Evolutionary conservation across 192 early-diverging fungal species (phyloP).

Genomic region (Coemansia sp.): DNA sequence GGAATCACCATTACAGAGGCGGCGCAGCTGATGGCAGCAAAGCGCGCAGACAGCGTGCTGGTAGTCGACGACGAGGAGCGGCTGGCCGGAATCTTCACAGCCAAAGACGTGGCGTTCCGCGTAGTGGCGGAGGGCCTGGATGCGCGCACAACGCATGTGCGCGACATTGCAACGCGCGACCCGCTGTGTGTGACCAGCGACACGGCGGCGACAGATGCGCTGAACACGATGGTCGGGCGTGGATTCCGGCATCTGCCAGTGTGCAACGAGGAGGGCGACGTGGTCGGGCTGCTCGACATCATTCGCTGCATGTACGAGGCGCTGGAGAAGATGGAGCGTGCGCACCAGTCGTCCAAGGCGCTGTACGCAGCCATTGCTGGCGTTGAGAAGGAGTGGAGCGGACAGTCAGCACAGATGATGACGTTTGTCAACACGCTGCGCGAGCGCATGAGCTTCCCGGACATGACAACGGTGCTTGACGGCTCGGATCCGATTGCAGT

Average conservation of each 20-base stretch:
- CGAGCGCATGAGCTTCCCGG: conserved; percentile 89
- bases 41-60: conserved; percentile 91
- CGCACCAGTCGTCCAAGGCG: conserved; percentile 76
- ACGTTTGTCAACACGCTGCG: conserved; percentile 72
- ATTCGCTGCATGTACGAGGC: conserved; percentile 85
- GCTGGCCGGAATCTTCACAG: conserved; percentile 93
- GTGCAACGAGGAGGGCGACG: conserved; percentile 81
- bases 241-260: conserved; percentile 86
- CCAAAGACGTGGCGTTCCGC: conserved; percentile 94
- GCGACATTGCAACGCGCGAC: conserved; percentile 87
- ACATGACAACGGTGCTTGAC: conserved; percentile 80
- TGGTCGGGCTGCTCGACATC: conserved; percentile 80
- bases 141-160: conserved; percentile 66
- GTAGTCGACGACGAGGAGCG: conserved; percentile 92
- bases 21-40: conserved; percentile 95
- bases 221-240: conserved; percentile 78
- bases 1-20: conserved; percentile 75
- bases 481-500: conserved; percentile 62
- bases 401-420: conserved; percentile 61
- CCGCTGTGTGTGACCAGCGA: conserved; percentile 86
- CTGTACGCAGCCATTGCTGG: conserved; percentile 77
- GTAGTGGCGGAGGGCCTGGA: conserved; percentile 79
- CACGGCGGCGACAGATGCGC: conserved; percentile 73
- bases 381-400: conserved; percentile 79
- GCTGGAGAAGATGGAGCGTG: conserved; percentile 80